A percentile compares a stretch with the other conserved stretches of the same genome.
Evolutionary conservation across 1,139 yeast genomes (phyloP).

Genomic region (Suzukiozyma palmioleophila): DNA sequence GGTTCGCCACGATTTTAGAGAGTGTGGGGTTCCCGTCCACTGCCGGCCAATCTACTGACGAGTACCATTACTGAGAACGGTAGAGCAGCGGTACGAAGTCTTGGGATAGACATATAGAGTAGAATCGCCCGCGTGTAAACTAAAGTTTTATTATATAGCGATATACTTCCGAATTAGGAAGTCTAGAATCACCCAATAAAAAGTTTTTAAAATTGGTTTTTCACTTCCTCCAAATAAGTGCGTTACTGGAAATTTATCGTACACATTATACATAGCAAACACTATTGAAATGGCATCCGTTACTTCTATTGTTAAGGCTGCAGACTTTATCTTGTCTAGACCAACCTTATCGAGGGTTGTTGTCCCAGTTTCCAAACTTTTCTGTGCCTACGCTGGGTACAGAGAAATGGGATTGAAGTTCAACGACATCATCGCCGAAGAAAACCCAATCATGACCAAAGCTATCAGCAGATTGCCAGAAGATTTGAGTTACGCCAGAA

Average conservation of each 20-base stretch:
- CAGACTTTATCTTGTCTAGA: conserved; percentile 76
- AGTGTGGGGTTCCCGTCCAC: conserved; percentile 66
- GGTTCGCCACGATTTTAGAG: conserved; percentile 45
- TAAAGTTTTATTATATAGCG: neutral
- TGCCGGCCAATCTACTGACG: conserved; percentile 27
- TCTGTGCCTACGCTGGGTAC: conserved; percentile 78
- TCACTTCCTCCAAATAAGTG: neutral
- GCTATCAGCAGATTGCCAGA: conserved; percentile 87
- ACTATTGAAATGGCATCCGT: conserved; percentile 54
- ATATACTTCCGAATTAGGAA: conserved; percentile 19
- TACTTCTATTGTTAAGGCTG: conserved; percentile 77
- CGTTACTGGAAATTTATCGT: neutral
- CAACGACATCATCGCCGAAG: conserved; percentile 86
- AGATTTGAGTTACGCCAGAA: conserved; percentile 82
- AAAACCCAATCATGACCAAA: conserved; percentile 78
- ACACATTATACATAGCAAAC: neutral
- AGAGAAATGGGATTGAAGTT: conserved; percentile 87
- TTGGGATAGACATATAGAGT: neutral
- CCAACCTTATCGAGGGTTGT: conserved; percentile 73
- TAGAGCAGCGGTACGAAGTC: too few species aligned
- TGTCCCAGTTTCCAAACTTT: conserved; percentile 75
- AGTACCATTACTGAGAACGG: conserved; percentile 29
- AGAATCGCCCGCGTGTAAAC: neutral
- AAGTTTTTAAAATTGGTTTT: conserved; percentile 13
- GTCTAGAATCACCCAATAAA: conserved; percentile 21